Evolutionary conservation across 1,284 basidiomycete species (phyloP).

Genomic region (Sanghuangporus weigelae): DNA sequence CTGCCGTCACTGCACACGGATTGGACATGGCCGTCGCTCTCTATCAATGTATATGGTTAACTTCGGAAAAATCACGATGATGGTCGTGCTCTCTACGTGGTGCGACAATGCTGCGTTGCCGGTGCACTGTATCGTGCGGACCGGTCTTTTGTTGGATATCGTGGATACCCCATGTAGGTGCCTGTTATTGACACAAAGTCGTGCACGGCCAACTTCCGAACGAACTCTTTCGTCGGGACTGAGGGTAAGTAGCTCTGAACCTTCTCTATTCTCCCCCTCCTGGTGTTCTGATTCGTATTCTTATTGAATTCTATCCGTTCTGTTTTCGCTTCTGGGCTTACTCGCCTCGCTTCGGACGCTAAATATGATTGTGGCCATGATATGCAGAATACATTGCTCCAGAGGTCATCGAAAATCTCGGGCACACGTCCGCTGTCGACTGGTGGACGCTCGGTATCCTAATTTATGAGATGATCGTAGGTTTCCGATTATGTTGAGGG

Average conservation of each 20-base stretch:
- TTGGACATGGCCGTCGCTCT: background rate
- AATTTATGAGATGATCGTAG: conserved; percentile 99
- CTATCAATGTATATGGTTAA: background rate
- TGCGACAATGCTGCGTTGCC: background rate
- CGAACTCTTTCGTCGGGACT: conserved; percentile 98
- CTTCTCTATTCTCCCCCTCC: background rate
- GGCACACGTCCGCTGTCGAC: conserved; percentile 97
- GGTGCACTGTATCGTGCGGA: background rate
- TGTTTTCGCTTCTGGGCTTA: background rate
- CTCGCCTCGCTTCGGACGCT: background rate
- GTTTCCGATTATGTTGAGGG: conserved; percentile 30
- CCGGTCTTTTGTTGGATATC: background rate
- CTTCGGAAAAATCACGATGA: conserved; percentile 4
- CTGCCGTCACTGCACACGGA: conserved; percentile 1
- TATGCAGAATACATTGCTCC: conserved; percentile 93
- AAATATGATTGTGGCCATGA: background rate
- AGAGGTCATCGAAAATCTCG: conserved; percentile 96
- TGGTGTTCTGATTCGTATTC: background rate
- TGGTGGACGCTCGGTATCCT: conserved; percentile 99
- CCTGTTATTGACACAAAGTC: conserved; percentile 95
- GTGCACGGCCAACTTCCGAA: conserved; percentile 96
- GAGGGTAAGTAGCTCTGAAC: conserved; percentile 59
- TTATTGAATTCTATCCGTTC: background rate
- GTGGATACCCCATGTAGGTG: conserved; percentile 39
- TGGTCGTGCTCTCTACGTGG: conserved; percentile 1